These are phyloP conservation scores for Cutaneotrichosporon curvatum DNA, from an alignment of 1,284 basidiomycete species.

Conservation along the genomic window DNA sequence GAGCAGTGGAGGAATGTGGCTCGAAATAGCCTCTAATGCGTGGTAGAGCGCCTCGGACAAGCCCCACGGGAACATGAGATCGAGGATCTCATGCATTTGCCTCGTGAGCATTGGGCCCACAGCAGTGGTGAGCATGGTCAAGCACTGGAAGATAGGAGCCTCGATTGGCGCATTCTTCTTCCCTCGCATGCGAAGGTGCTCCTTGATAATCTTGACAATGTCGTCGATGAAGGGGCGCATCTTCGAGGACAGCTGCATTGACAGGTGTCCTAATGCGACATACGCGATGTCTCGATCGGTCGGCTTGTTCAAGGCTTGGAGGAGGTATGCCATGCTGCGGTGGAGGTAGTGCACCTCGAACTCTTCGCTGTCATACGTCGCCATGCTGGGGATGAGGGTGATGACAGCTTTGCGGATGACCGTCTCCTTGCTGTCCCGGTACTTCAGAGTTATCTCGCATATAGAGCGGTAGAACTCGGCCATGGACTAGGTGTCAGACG, in stretches of 20 bases:
- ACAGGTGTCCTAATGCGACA: constrained; percentile 92
- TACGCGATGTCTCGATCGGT: constrained; percentile 91
- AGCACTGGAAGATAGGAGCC: constrained; percentile 94
- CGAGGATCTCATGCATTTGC: constrained; percentile 89
- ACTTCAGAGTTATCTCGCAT: constrained; percentile 83
- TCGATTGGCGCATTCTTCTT: constrained; percentile 91
- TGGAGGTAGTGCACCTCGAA: constrained; percentile 85
- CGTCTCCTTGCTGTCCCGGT: constrained; percentile 77
- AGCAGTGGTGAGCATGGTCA: constrained; percentile 90
- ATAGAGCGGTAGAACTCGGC: constrained; percentile 79
- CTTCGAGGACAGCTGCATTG: constrained; percentile 81
- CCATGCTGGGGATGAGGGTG: constrained; percentile 83
- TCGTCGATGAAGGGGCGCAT: constrained; percentile 95
- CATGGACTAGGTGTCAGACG: constrained; percentile 64
- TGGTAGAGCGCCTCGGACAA: constrained; percentile 81
- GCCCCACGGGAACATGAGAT: constrained; percentile 93
- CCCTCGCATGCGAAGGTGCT: constrained; percentile 74
- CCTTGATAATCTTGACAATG: constrained; percentile 84
- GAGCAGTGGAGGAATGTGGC: constrained; percentile 81
- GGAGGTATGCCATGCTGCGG: constrained; percentile 82
- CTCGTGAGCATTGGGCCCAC: constrained; percentile 95
- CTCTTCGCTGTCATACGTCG: constrained; percentile 85
- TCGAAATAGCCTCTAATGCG: constrained; percentile 79
- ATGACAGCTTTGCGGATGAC: constrained; percentile 89
- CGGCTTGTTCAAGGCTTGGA: constrained; percentile 81